These are phyloP conservation scores for Paecilomyces fulvus DNA, from an alignment of 2,329 filamentous ascomycete genomes.

Conservation along the genomic window DNA sequence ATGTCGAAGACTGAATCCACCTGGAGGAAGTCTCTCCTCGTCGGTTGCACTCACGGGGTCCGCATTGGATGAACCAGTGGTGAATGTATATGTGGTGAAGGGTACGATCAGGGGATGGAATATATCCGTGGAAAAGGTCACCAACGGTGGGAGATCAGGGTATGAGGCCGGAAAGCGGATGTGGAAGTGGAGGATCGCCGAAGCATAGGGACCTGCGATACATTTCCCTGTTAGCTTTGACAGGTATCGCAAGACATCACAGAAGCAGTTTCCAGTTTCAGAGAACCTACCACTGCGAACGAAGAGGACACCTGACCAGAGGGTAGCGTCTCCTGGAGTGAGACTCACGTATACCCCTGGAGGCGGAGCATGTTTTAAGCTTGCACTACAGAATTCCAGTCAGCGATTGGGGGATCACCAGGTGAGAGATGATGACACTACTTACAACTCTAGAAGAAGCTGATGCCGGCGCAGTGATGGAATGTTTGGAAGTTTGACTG, in stretches of 20 bases:
- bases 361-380: constrained; percentile 72
- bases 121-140: constrained; percentile 85
- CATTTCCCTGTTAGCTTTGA: constrained; percentile 5
- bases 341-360: constrained; percentile 81
- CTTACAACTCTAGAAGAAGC: constrained; percentile 74
- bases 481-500: constrained; percentile 29
- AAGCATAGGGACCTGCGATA: constrained; percentile 70
- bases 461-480: constrained; percentile 62
- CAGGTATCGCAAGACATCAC: neutral
- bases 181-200: constrained; percentile 80
- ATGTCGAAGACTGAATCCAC: constrained; percentile 81
- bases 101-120: constrained; percentile 93
- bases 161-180: constrained; percentile 79
- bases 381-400: constrained; percentile 48
- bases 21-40: constrained; percentile 73
- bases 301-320: constrained; percentile 90
- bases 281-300: constrained; percentile 64
- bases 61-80: constrained; percentile 64
- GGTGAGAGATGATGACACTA: neutral
- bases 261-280: constrained; percentile 1
- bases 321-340: constrained; percentile 66
- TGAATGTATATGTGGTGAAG: constrained; percentile 89
- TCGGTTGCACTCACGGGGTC: constrained; percentile 78
- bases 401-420: constrained; percentile 1
- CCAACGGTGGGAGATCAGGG: constrained; percentile 67